Evolutionary conservation across 306 rosid species (phyloP), one percentile per base, ranked within the genome.

Genomic region (Fragaria vesca): DNA sequence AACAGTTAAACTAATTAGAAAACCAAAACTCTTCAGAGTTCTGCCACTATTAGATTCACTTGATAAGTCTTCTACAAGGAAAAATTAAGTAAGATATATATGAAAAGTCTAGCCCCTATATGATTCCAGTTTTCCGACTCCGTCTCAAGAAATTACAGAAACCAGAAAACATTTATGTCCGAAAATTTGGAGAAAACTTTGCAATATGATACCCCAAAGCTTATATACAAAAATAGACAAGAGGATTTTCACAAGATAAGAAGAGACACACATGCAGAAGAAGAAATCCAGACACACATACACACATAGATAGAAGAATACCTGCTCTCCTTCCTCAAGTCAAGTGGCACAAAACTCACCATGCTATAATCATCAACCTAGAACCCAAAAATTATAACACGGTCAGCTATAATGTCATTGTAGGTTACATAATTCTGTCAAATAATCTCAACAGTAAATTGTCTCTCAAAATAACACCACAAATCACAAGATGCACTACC

Each of bases 321-420:
- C 98, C 98, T 94, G 84, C 80, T 90, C 30, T 92, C 90, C 85
- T 90, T 89, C 90, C 93, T 90, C 95, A 92, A 85, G 88, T 92
- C 93, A 65, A 92, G 93, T 34, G 93, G 95, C 79, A 90, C 60
- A 82, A 94, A 92, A 83, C 93, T 92, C 86, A 89, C 93, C 94
- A 86, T 85, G 86, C 85, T 87, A 71, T 84, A 88, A 42, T 84
- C 89, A 42, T 85, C 88, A 43, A 89, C 97, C 97, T 94, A 76
- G 46, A 13, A 55, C 51, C 77, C 50, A 65, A 40, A 75, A 55
- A 46, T 24, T 28, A 34, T 8, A 43, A 17, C 70, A 78, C 3
- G 21, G 46, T 78, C 28, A 43, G 16, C 74, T 13, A 28, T 70
- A 55, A 7, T 52, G n/a, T 8, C 43, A 63, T 63, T 63, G 28